A percentile compares a stretch with the other conserved stretches of the same genome.
Conservation (phyloP, 2,329 filamentous ascomycete species). For the Aspergillus sp. region DNA sequence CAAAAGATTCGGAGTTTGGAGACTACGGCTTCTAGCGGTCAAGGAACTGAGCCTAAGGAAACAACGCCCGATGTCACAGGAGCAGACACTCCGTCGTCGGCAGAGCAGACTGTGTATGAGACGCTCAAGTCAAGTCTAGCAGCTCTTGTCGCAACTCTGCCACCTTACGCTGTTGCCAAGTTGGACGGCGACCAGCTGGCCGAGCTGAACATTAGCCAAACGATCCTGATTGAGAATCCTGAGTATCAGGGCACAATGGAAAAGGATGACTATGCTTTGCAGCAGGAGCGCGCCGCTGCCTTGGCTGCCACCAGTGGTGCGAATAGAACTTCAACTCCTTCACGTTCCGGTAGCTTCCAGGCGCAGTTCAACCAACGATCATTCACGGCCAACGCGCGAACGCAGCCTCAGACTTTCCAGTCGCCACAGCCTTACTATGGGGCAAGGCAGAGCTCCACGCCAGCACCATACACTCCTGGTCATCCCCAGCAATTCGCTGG, state of each 20-base stretch:
- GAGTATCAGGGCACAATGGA: slow-evolving; percentile 80
- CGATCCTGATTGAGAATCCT: slow-evolving; percentile 70
- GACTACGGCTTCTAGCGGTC: slow-evolving; percentile 20
- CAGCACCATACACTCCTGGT: slow-evolving; percentile 37
- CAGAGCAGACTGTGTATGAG: slow-evolving; percentile 65
- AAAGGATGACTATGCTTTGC: slow-evolving; percentile 69
- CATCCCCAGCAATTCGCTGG: slow-evolving; percentile 32
- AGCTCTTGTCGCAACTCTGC: slow-evolving; percentile 72
- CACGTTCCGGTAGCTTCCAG: slow-evolving; percentile 36
- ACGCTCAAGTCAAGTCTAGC: slow-evolving; percentile 73
- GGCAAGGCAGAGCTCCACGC: slow-evolving; percentile 33
- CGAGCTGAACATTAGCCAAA: slow-evolving; percentile 78
- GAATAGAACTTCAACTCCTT: slow-evolving; percentile 39
- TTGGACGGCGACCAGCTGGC: slow-evolving; percentile 83
- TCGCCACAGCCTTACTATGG: slow-evolving; percentile 34
- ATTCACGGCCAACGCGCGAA: slow-evolving; percentile 32
- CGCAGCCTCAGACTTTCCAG: slow-evolving; percentile 32
- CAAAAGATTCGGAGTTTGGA: slow-evolving; percentile 61
- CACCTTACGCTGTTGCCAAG: slow-evolving; percentile 83
- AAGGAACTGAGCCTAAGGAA: slow-evolving; percentile 38
- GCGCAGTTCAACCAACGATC: slow-evolving; percentile 39
- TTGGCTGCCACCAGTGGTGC: slow-evolving; percentile 29
- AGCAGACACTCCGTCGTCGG: slow-evolving; percentile 55
- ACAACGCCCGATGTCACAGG: slow-evolving; percentile 37
- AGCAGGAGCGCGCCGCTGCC: slow-evolving; percentile 45